phyloP scores from a whole-genome alignment of 2,329 filamentous ascomycete genomes.

The Hypoxylon sp. region DNA sequence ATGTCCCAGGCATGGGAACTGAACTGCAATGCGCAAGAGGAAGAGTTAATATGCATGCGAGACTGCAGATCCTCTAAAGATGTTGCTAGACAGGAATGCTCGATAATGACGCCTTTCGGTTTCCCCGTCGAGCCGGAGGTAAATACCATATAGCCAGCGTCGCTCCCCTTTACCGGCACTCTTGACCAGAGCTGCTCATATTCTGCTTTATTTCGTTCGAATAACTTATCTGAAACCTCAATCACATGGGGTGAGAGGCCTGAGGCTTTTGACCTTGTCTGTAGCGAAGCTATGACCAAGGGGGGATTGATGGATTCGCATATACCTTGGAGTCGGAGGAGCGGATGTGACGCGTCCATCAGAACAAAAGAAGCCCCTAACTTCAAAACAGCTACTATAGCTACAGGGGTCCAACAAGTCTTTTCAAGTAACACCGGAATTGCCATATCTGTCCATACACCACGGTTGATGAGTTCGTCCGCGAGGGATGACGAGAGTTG shows the following conservation, averaged over 20 bases:
- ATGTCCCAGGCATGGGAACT: constrained; percentile 7
- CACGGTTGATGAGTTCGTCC: not conserved
- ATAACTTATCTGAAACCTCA: not conserved
- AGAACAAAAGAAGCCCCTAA: not conserved
- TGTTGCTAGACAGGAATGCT: not conserved
- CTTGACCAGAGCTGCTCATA: not conserved
- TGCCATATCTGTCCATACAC: not conserved
- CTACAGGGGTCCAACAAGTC: not conserved
- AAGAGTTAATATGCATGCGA: not conserved
- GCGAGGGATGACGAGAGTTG: constrained; percentile 4
- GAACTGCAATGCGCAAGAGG: constrained; percentile 4
- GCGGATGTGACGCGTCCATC: not conserved
- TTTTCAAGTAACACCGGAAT: not conserved
- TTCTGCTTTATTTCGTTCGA: not conserved
- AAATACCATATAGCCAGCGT: constrained; percentile 7
- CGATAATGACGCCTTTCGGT: constrained; percentile 12
- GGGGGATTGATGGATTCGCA: not conserved
- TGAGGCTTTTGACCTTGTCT: not conserved
- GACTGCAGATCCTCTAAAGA: not conserved
- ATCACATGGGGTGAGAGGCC: not conserved
- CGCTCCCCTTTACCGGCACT: not conserved
- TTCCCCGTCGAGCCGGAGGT: constrained; percentile 9
- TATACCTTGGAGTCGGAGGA: not conserved
- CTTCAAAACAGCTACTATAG: not conserved
- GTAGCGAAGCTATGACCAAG: not conserved